A percentile compares a stretch with the other conserved stretches of the same genome.
phyloP scores from a whole-genome alignment of 2,329 filamentous ascomycete species.

The Hirsutella thompsonii region DNA sequence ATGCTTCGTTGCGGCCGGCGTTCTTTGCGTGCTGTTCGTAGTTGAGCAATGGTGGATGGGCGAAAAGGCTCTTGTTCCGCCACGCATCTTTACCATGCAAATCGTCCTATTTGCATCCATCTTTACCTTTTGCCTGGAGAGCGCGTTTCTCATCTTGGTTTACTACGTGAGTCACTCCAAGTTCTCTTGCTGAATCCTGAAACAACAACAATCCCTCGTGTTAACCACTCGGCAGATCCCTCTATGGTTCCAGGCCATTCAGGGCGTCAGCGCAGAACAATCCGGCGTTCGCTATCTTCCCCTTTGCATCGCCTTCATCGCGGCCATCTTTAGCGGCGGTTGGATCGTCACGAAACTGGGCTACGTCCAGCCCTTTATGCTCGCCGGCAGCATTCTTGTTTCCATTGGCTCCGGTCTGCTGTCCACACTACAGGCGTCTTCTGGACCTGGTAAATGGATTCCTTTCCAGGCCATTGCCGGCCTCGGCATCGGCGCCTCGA shows the following conservation, averaged over 20 bases:
- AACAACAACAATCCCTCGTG: background rate
- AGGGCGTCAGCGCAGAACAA: background rate
- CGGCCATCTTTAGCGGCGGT: conserved; percentile 1
- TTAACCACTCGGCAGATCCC: background rate
- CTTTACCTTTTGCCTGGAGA: background rate
- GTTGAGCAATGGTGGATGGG: conserved; percentile 1
- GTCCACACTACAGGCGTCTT: background rate
- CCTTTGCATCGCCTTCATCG: background rate
- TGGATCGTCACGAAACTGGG: conserved; percentile 1
- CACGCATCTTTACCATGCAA: background rate
- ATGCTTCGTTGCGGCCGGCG: background rate
- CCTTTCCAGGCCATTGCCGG: conserved; percentile 1
- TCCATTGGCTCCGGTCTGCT: background rate
- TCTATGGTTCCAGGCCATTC: conserved; percentile 1
- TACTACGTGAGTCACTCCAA: conserved; percentile 1
- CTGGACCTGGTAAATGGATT: background rate
- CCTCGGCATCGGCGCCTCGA: background rate
- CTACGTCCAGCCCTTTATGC: conserved; percentile 1
- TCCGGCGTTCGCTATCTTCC: conserved; percentile 1
- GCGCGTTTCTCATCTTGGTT: background rate
- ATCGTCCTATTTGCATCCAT: conserved; percentile 1
- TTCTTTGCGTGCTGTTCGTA: background rate
- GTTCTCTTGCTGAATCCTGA: background rate
- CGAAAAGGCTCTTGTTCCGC: background rate
- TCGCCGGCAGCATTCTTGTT: background rate